These are phyloP conservation scores for Picea engelmannii DNA, from an alignment of 83 land plant species.

Conservation along the genomic window DNA sequence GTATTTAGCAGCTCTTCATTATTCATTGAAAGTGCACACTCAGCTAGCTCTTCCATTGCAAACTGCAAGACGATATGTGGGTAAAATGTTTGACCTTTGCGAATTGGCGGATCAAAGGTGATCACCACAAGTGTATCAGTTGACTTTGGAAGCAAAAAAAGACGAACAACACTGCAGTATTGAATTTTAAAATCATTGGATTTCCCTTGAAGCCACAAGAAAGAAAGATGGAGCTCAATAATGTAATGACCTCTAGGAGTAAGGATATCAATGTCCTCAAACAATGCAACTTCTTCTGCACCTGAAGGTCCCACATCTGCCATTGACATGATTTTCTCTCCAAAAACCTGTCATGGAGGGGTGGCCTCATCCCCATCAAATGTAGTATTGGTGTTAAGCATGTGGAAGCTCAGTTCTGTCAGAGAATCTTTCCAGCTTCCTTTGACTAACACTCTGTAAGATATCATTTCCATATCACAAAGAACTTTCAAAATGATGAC, in stretches of 20 bases:
- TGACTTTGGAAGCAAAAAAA: slow-evolving; percentile 76
- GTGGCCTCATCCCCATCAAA: slow-evolving; percentile 56
- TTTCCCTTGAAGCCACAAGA: slow-evolving; percentile 77
- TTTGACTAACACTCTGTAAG: too few relatives aligned
- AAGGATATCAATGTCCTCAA: slow-evolving; percentile 73
- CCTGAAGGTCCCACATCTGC: slow-evolving; percentile 59
- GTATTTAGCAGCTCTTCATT: slow-evolving; percentile 68
- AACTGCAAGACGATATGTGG: slow-evolving; percentile 92
- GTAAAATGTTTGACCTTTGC: slow-evolving; percentile 86
- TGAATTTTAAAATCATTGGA: slow-evolving; percentile 86
- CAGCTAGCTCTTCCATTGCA: slow-evolving; percentile 66
- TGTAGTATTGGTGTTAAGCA: slow-evolving; percentile 49
- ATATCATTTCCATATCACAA: too few relatives aligned
- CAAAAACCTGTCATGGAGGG: slow-evolving; percentile 56
- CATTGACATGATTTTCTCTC: slow-evolving; percentile 38
- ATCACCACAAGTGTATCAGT: slow-evolving; percentile 84
- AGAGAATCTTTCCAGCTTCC: slow-evolving; percentile 66
- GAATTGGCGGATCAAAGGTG: slow-evolving; percentile 84
- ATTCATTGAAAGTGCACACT: slow-evolving; percentile 47
- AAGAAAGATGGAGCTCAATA: slow-evolving; percentile 83
- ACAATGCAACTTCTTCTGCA: slow-evolving; percentile 71
- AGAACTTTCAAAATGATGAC: too few relatives aligned
- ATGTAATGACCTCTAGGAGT: slow-evolving; percentile 88
- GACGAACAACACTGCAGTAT: slow-evolving; percentile 79
- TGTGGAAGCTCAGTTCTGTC: slow-evolving; percentile 61